These are phyloP conservation scores for Yarrowia hollandica DNA, from an alignment of 805 yeast species.

Conservation along the genomic window DNA sequence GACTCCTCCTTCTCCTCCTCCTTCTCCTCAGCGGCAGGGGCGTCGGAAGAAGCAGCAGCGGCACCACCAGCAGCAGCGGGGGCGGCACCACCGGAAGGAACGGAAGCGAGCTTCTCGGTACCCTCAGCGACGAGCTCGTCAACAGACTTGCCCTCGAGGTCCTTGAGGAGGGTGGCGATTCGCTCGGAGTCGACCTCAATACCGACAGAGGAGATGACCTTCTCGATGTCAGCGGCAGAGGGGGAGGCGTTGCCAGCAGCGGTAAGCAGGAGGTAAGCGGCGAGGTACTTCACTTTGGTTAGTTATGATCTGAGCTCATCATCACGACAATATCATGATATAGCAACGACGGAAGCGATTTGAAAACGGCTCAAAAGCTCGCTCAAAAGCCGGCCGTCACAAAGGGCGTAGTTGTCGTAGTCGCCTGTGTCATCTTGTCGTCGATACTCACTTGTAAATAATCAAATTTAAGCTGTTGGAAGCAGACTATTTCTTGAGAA, in stretches of 20 bases:
- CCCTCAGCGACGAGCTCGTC: constrained; percentile 92
- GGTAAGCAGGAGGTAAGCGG: constrained; percentile 97
- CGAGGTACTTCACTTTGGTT: constrained; percentile 88
- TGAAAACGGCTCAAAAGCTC: no score
- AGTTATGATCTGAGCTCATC: no score
- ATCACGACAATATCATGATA: no score
- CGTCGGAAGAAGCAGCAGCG: constrained; percentile 69
- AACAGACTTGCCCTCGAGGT: constrained; percentile 91
- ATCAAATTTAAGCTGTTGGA: constrained; percentile 68
- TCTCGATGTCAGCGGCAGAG: constrained; percentile 85
- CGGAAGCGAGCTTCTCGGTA: constrained; percentile 92
- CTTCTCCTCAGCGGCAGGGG: constrained; percentile 69
- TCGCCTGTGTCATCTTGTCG: background rate
- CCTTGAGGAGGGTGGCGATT: constrained; percentile 73
- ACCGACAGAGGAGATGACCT: constrained; percentile 91
- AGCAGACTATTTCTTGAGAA: constrained; percentile 79
- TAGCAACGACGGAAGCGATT: no score
- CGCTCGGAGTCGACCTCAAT: constrained; percentile 91
- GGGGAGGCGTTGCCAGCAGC: constrained; percentile 96
- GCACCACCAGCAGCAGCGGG: constrained; percentile 71
- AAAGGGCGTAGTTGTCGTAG: background rate
- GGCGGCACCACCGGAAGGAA: constrained; percentile 98
- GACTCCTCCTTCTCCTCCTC: constrained; percentile 63
- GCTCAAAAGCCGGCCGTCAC: no score
- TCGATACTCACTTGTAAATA: constrained; percentile 49